Evolutionary conservation across 2,329 filamentous ascomycete species (phyloP).

Genomic region (Penicillium expansum): DNA sequence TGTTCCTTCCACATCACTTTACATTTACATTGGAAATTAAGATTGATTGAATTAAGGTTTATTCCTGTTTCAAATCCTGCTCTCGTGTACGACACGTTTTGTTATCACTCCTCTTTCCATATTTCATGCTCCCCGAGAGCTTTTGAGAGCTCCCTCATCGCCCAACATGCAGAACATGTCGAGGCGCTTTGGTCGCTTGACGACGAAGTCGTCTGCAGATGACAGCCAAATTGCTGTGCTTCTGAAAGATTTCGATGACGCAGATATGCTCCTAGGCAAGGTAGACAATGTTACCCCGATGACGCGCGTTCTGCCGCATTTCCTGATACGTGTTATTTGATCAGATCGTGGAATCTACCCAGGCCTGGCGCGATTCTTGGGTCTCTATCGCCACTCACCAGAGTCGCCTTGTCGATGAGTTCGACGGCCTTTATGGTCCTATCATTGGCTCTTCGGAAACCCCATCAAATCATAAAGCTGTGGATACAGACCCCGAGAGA

Average conservation of each 20-base stretch:
- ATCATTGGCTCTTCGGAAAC: constrained; percentile 65
- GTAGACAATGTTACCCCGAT: constrained; percentile 45
- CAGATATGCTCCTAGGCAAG: constrained; percentile 69
- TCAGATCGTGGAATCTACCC: constrained; percentile 72
- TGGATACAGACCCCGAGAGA: constrained; percentile 60
- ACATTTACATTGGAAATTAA: background rate
- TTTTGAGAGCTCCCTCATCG: background rate
- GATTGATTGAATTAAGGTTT: background rate
- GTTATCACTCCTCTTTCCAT: background rate
- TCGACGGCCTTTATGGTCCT: constrained; percentile 72
- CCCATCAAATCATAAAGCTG: constrained; percentile 54
- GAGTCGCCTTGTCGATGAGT: constrained; percentile 63
- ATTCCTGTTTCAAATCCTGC: background rate
- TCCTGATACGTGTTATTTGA: background rate
- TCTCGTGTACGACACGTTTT: background rate
- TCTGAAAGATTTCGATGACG: constrained; percentile 76
- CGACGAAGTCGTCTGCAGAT: constrained; percentile 69
- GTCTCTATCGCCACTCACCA: constrained; percentile 68
- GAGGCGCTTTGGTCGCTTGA: constrained; percentile 65
- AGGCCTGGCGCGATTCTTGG: constrained; percentile 77
- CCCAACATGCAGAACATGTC: constrained; percentile 55
- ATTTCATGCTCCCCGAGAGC: background rate
- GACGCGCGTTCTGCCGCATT: constrained; percentile 11
- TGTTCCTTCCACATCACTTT: background rate
- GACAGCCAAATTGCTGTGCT: constrained; percentile 72